Evolutionary conservation across 2,329 filamentous ascomycete species (phyloP).

Genomic region (Colletotrichum orbiculare): DNA sequence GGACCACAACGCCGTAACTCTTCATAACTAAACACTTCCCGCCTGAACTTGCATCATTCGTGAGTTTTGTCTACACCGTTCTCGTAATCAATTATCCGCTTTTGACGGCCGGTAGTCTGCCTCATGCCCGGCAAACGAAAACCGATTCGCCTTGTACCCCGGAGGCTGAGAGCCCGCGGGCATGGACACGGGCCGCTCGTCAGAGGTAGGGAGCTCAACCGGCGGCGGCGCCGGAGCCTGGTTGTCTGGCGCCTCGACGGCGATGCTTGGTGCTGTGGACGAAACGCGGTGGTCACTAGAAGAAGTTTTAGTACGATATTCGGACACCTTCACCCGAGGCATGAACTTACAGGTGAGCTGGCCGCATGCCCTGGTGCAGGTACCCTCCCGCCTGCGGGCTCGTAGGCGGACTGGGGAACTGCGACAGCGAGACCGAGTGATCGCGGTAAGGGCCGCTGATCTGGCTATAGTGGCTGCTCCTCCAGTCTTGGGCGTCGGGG

Average conservation of each 20-base stretch:
- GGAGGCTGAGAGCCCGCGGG: slow-evolving; percentile 49
- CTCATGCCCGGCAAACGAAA: slow-evolving; percentile 44
- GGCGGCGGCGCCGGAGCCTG: slow-evolving; percentile 36
- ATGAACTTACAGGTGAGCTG: slow-evolving; percentile 44
- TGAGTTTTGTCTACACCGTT: background rate
- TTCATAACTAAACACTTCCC: background rate
- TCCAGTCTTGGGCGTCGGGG: slow-evolving; percentile 43
- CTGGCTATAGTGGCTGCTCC: slow-evolving; percentile 39
- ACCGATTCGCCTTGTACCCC: slow-evolving; percentile 42
- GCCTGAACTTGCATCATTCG: too few species aligned
- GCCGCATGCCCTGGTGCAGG: slow-evolving; percentile 18
- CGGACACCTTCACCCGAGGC: background rate
- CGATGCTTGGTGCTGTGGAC: slow-evolving; percentile 20
- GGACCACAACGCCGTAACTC: background rate
- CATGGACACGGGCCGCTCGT: slow-evolving; percentile 23
- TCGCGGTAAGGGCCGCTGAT: slow-evolving; percentile 39
- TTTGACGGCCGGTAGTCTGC: slow-evolving; percentile 10
- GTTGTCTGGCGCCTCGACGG: slow-evolving; percentile 29
- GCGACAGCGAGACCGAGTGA: background rate
- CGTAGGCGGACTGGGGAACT: slow-evolving; percentile 36
- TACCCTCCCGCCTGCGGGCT: slow-evolving; percentile 25
- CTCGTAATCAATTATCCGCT: background rate
- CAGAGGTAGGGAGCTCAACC: slow-evolving; percentile 49
- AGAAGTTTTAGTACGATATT: background rate
- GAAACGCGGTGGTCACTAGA: slow-evolving; percentile 18